phyloP scores from a whole-genome alignment of 2,329 filamentous ascomycete genomes.

The Colletotrichum sidae region DNA sequence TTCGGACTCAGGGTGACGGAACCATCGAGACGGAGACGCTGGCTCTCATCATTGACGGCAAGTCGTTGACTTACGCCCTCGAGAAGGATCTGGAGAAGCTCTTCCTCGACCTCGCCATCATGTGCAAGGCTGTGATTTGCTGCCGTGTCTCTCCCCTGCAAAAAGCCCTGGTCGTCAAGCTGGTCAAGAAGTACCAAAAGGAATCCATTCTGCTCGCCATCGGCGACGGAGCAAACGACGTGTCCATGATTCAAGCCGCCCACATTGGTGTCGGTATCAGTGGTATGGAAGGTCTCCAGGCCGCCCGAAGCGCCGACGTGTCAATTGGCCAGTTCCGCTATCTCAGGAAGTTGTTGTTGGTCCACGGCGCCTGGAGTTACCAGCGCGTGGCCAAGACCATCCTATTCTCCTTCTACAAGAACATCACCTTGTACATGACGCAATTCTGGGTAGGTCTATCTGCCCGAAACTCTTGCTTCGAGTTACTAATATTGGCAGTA shows the following conservation, averaged over 20 bases:
- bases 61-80: constrained; percentile 91
- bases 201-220: constrained; percentile 94
- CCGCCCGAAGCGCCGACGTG: constrained; percentile 94
- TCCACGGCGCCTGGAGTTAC: constrained; percentile 98
- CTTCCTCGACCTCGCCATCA: constrained; percentile 91
- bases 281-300: constrained; percentile 95
- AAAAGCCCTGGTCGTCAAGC: constrained; percentile 96
- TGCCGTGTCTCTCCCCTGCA: constrained; percentile 96
- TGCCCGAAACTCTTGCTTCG: neutral
- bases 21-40: constrained; percentile 86
- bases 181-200: constrained; percentile 92
- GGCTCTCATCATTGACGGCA: constrained; percentile 94
- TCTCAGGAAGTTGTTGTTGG: constrained; percentile 90
- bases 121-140: constrained; percentile 99
- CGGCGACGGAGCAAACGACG: constrained; percentile 97
- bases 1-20: constrained; percentile 82
- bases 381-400: constrained; percentile 97
- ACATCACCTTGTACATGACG: constrained; percentile 98
- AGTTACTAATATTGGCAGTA: constrained; percentile 67
- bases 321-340: constrained; percentile 96
- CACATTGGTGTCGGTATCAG: constrained; percentile 98
- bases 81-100: constrained; percentile 94
- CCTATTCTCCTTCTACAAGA: constrained; percentile 99
- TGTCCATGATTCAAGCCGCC: constrained; percentile 99
- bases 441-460: constrained; percentile 88